phyloP scores from a whole-genome alignment of 345 rosid species.

The Syzygium aromaticum region DNA sequence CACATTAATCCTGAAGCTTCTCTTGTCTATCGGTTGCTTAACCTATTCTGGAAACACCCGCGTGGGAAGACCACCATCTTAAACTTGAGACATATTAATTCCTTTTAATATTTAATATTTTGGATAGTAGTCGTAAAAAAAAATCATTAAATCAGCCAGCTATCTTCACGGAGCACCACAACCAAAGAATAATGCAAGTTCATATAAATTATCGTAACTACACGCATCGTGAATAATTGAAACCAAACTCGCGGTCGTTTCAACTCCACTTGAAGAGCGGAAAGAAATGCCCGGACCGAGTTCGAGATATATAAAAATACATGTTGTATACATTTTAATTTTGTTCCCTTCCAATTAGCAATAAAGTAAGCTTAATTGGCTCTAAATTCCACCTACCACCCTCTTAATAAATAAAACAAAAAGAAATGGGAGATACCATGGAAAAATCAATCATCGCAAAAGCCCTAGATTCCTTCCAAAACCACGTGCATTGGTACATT shows the following conservation, averaged over 20 bases:
- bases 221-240: not conserved
- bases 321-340: not conserved
- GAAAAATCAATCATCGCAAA: not conserved
- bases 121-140: not conserved
- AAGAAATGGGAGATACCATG: not conserved
- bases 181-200: not conserved
- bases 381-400: not conserved
- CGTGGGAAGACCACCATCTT: not conserved
- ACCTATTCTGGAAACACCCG: not conserved
- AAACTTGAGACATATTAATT: not conserved
- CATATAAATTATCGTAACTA: not conserved
- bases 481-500: not conserved
- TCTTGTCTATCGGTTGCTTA: not conserved
- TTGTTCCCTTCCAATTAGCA: not conserved
- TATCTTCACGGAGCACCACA: fast-evolving
- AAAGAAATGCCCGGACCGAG: not conserved
- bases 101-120: not conserved
- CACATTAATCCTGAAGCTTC: not conserved
- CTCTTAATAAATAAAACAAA: not conserved
- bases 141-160: not conserved
- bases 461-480: not conserved
- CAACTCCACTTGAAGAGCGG: not conserved
- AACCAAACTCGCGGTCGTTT: not conserved
- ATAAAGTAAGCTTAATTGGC: not conserved
- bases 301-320: not conserved